Conservation (phyloP, 306 rosid genomes). For the Rosa chinensis region DNA sequence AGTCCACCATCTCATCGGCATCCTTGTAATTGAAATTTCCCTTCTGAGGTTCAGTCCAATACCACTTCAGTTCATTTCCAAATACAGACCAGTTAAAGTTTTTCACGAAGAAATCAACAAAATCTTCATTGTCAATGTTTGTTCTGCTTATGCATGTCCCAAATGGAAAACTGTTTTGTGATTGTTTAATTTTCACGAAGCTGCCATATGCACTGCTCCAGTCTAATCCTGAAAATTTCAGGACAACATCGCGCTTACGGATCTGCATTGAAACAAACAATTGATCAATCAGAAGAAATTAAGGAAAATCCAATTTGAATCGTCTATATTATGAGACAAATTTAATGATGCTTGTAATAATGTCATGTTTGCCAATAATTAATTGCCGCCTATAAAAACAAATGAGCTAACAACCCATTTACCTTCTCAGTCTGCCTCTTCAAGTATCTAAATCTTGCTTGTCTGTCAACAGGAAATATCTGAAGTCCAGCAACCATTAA, state of each 20-base stretch:
- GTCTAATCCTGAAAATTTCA: constrained; percentile 69
- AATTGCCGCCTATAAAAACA: not conserved
- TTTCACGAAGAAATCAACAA: constrained; percentile 62
- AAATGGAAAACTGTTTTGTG: constrained; percentile 68
- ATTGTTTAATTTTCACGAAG: constrained; percentile 61
- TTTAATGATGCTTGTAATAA: not conserved
- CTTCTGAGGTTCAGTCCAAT: constrained; percentile 82
- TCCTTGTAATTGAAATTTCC: constrained; percentile 84
- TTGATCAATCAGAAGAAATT: constrained; percentile 13
- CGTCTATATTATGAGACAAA: not conserved
- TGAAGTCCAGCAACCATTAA: constrained; percentile 90
- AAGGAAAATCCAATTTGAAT: not conserved
- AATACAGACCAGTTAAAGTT: constrained; percentile 96
- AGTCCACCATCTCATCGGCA: constrained; percentile 71
- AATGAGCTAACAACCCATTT: constrained; percentile 19
- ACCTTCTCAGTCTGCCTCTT: constrained; percentile 76
- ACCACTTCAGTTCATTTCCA: constrained; percentile 96
- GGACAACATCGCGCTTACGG: constrained; percentile 72
- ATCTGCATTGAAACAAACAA: constrained; percentile 47
- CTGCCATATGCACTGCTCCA: constrained; percentile 34
- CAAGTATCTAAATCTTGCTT: constrained; percentile 65
- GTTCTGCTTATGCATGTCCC: constrained; percentile 80
- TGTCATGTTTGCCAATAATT: not conserved
- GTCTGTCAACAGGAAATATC: constrained; percentile 84
- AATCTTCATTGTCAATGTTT: constrained; percentile 90